phyloP scores from a whole-genome alignment of 169 alveolate genomes.

The Plasmodium coatneyi region DNA sequence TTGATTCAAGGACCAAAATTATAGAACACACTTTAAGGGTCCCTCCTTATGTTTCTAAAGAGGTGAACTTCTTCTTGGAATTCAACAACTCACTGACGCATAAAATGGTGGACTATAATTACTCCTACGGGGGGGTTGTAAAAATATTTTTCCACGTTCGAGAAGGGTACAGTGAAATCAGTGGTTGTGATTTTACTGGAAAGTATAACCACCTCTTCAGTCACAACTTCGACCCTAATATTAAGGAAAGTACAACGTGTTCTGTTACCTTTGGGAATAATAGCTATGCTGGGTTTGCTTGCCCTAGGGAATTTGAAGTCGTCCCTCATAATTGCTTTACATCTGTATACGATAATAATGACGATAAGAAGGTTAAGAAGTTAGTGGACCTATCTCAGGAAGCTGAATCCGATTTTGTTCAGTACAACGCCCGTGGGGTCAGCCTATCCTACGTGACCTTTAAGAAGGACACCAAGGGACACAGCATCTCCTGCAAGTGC shows the following conservation, averaged over 20 bases:
- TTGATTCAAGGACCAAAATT: constrained; percentile 23
- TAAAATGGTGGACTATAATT: not conserved
- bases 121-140: constrained; percentile 2
- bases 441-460: constrained; percentile 40
- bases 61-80: constrained; percentile 16
- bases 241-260: constrained; percentile 10
- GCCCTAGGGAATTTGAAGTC: constrained; percentile 13
- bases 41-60: constrained; percentile 49
- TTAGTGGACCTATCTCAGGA: constrained; percentile 1
- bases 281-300: constrained; percentile 62
- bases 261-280: constrained; percentile 19
- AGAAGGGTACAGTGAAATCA: constrained; percentile 35
- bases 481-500: constrained; percentile 38
- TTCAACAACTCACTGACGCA: constrained; percentile 13
- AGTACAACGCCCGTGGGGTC: constrained; percentile 22
- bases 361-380: constrained; percentile 13
- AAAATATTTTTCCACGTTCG: constrained; percentile 2
- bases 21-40: constrained; percentile 33
- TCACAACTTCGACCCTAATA: not conserved
- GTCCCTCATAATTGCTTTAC: constrained; percentile 34
- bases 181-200: constrained; percentile 72
- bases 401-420: constrained; percentile 29
- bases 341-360: constrained; percentile 27
- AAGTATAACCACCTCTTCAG: constrained; percentile 26
- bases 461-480: not conserved